Evolutionary conservation across 768 basidiomycete genomes (phyloP), one percentile per base, ranked within the genome.

Genomic region (Suillus luteus): DNA sequence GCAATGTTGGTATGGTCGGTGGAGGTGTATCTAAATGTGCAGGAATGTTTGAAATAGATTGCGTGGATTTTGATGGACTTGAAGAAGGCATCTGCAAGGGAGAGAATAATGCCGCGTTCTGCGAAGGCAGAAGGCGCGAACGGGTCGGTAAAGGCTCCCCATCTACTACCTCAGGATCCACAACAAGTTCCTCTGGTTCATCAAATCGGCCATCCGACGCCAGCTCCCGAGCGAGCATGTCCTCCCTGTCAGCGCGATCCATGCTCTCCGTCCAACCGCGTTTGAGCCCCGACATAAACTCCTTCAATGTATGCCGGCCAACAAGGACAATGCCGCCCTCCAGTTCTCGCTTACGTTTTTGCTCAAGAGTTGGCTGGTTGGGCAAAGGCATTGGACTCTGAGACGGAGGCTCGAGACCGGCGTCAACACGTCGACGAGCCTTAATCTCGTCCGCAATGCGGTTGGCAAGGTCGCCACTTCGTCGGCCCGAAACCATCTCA

Each of bases 281-380:
- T 71, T 83, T 86, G 48, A 98, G 72, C 3, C 96, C 97, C 61
- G 87, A 83, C 86, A 98, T 86, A 75, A 92, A 99, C 78, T 99
- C 97, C 79, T 98, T 99, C 77, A 96, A 84, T 0, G 93, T 91
- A 41, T 92, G 87, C 58, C 97, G 86, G 4, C 97, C 97, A 37
- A 99, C 75, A 62, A 99, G 79, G 62, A 97, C 82, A 46, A 88
- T 82, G 2, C 96, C 96, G 14, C 95, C 95, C n/a, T 88, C 85
- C 10, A 93, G 79, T 65, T 89, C 87, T 22, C 84, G 82, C 63
- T 81, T 75, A 4, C 81, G 83, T 54, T 80, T 80, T 68, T 86
- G 83, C 14, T 82, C 80, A 1, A 78, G 81, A 33, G 86, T 78
- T 55, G 79, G 81, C 64, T 84, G 80, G 31, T 83, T 81, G 17